Base-by-base conservation (phyloP, 305 asterid species). In the Coffea humblotiana region DNA sequence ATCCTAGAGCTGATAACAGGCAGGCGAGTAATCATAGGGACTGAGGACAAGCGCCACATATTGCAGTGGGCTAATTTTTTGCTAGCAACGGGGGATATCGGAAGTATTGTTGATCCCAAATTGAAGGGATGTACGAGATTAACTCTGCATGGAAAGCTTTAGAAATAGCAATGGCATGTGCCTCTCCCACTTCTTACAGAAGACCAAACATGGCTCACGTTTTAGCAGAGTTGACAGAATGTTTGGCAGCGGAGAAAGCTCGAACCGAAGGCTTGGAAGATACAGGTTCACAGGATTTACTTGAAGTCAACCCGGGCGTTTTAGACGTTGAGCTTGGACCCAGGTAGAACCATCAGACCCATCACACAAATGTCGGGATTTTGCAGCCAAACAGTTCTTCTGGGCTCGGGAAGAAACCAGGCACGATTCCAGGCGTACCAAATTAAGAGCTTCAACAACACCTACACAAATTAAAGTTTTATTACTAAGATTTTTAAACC, bases 121-220 rank as follows among this genome's bases (percentile, higher is more conserved):
- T 68, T 86, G 79, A 43, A 54, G 13, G 77, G 35, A 67, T 60
- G 37, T 79, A 64, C 49, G 58, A 70, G 43, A 9, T 63, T 3
- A 71, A 86, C 51, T 81, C 85, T 2, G 81, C 58, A 0, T 66
- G 79, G 87, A 79, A 77, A 79, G 71, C 81, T 43, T 75, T 83
- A 35, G 84, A 79, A 21, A 5, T 86, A 3, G 87, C 84, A 63
- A 77, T 83, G 75, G 76, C 76, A 3, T 86, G 91, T 71, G 83
- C 85, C 18, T 85, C 91, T 75, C 75, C 64, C 1, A 58, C 75
- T 35, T 43, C 83, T 0, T 29, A 64, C 3, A 19, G 8, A 60
- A 84, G 91, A 66, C 90, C 90, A 47, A 66, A 78, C 74, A 88
- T 85, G 87, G 77, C 81, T 63, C 35, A 27, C 4, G 88, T 88